Percentiles rank a stretch among this genome's conserved stretches.
phyloP scores from a whole-genome alignment of 2,329 filamentous ascomycete species.

The Huntiella bhutanensis region DNA sequence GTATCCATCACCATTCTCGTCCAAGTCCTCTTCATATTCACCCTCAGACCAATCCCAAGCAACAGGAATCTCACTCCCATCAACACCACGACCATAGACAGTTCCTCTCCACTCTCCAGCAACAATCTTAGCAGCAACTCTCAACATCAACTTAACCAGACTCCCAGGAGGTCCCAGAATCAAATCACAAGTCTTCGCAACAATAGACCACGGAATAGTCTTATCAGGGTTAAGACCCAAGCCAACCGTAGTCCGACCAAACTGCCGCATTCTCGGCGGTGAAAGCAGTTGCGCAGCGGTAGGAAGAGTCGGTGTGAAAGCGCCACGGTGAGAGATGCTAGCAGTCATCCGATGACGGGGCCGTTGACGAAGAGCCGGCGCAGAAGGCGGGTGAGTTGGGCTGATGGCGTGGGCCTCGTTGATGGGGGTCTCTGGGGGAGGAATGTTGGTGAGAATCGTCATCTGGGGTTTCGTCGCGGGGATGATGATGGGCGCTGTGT shows the following conservation, averaged over 20 bases:
- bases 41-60: constrained; percentile 40
- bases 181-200: constrained; percentile 59
- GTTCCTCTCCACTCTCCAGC: constrained; percentile 43
- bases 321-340: constrained; percentile 32
- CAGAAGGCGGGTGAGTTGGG: constrained; percentile 12
- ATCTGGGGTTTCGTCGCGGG: background rate
- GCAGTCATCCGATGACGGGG: constrained; percentile 35
- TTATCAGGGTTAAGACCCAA: constrained; percentile 20
- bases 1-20: constrained; percentile 11
- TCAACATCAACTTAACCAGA: constrained; percentile 60
- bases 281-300: constrained; percentile 47
- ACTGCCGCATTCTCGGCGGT: constrained; percentile 17
- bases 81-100: constrained; percentile 33
- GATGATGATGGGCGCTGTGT: background rate
- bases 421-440: background rate
- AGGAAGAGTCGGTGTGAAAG: constrained; percentile 44
- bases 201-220: constrained; percentile 41
- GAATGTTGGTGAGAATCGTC: too few species aligned
- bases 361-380: constrained; percentile 19
- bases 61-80: constrained; percentile 34
- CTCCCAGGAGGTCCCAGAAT: constrained; percentile 65
- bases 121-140: constrained; percentile 59
- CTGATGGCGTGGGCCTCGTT: background rate
- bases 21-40: constrained; percentile 1
- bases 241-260: background rate